Conservation (phyloP, 345 rosid genomes). For the Salix exigua region DNA sequence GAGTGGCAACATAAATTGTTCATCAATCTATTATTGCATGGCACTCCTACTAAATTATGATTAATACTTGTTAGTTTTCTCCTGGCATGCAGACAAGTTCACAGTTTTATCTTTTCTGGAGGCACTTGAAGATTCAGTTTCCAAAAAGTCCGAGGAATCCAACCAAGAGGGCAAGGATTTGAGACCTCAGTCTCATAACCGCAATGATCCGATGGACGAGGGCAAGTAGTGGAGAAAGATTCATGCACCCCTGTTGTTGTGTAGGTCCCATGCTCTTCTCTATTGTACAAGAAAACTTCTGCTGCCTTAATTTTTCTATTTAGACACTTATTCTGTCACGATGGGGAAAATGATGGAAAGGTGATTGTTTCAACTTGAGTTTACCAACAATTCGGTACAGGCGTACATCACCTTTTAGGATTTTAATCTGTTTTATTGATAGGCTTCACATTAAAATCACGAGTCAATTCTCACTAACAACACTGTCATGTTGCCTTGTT, state of each 20-base stretch:
- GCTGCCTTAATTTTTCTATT: neutral
- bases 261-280: neutral
- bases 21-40: too few species aligned
- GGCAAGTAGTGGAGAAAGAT: conserved; percentile 25
- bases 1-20: too few species aligned
- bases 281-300: neutral
- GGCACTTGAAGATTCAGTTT: conserved; percentile 91
- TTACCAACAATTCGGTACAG: too few species aligned
- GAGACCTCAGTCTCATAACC: conserved; percentile 37
- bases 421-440: too few species aligned
- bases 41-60: neutral
- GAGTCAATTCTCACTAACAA: too few species aligned
- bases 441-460: too few species aligned
- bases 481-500: too few species aligned
- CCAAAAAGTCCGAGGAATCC: conserved; percentile 29
- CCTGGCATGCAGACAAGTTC: conserved; percentile 64
- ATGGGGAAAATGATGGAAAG: too few species aligned
- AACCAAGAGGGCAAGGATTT: conserved; percentile 39
- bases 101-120: conserved; percentile 86
- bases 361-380: too few species aligned
- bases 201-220: conserved; percentile 57
- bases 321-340: too few species aligned
- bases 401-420: too few species aligned
- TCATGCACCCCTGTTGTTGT: neutral
- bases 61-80: neutral